phyloP scores from a whole-genome alignment of 306 rosid genomes.

The Cucurbita maxima region DNA sequence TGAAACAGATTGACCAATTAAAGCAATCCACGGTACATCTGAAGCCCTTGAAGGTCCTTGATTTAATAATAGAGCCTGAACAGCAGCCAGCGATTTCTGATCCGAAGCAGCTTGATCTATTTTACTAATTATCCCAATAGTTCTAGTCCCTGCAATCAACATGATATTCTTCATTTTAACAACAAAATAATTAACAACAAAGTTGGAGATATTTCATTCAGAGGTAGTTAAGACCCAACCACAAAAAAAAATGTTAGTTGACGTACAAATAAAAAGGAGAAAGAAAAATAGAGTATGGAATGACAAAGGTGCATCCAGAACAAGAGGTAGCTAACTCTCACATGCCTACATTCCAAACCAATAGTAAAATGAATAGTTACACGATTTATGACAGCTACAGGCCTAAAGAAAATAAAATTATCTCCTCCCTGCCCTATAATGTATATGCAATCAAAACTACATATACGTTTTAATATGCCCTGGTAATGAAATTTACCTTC shows the following conservation, averaged over 20 bases:
- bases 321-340: background rate
- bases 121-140: slow-evolving; percentile 80
- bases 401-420: background rate
- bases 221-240: background rate
- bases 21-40: slow-evolving; percentile 89
- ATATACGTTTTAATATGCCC: background rate
- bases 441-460: background rate
- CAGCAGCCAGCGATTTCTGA: slow-evolving; percentile 84
- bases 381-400: background rate
- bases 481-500: slow-evolving; percentile 40
- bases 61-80: slow-evolving; percentile 77
- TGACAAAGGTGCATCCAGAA: background rate
- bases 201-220: background rate
- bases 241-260: background rate
- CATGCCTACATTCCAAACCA: background rate
- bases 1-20: slow-evolving; percentile 89
- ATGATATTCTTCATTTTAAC: background rate
- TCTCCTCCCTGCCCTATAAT: background rate
- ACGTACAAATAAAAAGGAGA: background rate
- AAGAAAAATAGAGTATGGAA: background rate
- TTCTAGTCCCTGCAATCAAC: slow-evolving; percentile 62
- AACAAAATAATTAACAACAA: slow-evolving; percentile 1
- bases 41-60: slow-evolving; percentile 80
- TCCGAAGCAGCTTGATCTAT: slow-evolving; percentile 92
- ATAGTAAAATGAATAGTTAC: background rate